Evolutionary conservation across 805 yeast species (phyloP).

Genomic region (Lachancea dasiensis): DNA sequence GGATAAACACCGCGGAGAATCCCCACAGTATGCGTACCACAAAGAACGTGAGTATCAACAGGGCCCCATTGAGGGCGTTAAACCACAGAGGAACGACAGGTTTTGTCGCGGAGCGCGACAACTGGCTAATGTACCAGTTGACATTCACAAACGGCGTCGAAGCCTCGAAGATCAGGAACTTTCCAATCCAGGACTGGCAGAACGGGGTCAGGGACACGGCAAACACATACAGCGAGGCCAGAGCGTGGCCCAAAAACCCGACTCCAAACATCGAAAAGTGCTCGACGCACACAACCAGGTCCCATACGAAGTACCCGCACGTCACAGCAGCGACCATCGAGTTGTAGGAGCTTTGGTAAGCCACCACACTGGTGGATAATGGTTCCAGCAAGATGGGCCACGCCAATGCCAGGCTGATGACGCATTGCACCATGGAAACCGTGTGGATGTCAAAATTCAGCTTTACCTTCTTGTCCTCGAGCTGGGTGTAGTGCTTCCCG

Average conservation of each 20-base stretch:
- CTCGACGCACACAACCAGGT: conserved; percentile 58
- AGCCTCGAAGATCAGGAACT: conserved; percentile 77
- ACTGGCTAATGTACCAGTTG: conserved; percentile 82
- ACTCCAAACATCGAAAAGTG: conserved; percentile 67
- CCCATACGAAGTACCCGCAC: conserved; percentile 91
- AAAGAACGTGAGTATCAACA: conserved; percentile 67
- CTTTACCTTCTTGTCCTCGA: conserved; percentile 40
- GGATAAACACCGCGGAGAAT: conserved; percentile 54
- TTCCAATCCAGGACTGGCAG: conserved; percentile 75
- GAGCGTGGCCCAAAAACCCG: conserved; percentile 78
- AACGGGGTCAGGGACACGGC: conserved; percentile 59
- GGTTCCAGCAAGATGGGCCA: conserved; percentile 57
- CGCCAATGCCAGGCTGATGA: conserved; percentile 53
- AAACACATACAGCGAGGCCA: conserved; percentile 75
- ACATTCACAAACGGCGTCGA: conserved; percentile 93
- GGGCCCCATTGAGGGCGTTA: conserved; percentile 63
- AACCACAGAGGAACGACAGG: conserved; percentile 44
- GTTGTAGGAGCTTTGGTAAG: conserved; percentile 70
- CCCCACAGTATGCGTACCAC: conserved; percentile 83
- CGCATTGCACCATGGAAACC: conserved; percentile 80
- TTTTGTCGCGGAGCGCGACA: conserved; percentile 52
- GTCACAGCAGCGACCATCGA: conserved; percentile 70
- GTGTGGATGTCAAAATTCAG: conserved; percentile 85
- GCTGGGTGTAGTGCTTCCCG: conserved; percentile 48
- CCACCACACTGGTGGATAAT: conserved; percentile 44